Conservation (phyloP, 2,329 filamentous ascomycete genomes). For the Pseudogymnoascus sp. region DNA sequence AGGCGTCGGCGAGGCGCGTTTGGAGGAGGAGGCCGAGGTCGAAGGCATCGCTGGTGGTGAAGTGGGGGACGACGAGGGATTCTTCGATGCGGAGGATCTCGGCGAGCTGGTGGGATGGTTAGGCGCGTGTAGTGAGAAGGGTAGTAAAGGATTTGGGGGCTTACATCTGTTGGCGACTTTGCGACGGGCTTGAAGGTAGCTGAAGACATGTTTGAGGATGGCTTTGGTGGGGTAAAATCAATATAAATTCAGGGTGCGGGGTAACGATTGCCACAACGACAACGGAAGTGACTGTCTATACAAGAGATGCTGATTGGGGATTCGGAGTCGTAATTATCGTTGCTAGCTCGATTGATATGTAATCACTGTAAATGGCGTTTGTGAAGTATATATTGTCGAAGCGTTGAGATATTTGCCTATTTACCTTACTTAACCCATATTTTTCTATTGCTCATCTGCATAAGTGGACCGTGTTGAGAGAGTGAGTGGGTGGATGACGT, state of each 20-base stretch:
- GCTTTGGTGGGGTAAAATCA: background rate
- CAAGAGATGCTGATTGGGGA: background rate
- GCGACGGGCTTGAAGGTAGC: background rate
- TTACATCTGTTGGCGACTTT: conserved; percentile 1
- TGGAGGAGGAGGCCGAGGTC: conserved; percentile 56
- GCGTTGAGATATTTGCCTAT: conserved; percentile 3
- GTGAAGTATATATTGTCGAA: background rate
- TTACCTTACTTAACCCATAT: background rate
- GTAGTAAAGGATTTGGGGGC: background rate
- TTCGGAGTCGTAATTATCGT: background rate
- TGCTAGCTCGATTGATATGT: background rate
- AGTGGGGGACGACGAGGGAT: conserved; percentile 31
- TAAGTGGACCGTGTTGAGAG: conserved; percentile 3
- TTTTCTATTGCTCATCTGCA: conserved; percentile 8
- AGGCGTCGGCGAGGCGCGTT: conserved; percentile 48
- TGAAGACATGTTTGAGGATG: conserved; percentile 3
- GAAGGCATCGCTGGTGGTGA: conserved; percentile 57
- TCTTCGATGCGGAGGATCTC: conserved; percentile 24
- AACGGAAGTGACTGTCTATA: background rate
- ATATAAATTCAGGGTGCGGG: background rate
- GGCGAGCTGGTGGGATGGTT: conserved; percentile 21
- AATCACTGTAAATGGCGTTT: background rate
- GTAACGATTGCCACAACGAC: conserved; percentile 1
- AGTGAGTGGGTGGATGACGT: background rate
- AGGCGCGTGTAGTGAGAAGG: background rate